Evolutionary conservation across 371 early-diverging fungal species (phyloP).

Genomic region (Rhizomucor pusillus): DNA sequence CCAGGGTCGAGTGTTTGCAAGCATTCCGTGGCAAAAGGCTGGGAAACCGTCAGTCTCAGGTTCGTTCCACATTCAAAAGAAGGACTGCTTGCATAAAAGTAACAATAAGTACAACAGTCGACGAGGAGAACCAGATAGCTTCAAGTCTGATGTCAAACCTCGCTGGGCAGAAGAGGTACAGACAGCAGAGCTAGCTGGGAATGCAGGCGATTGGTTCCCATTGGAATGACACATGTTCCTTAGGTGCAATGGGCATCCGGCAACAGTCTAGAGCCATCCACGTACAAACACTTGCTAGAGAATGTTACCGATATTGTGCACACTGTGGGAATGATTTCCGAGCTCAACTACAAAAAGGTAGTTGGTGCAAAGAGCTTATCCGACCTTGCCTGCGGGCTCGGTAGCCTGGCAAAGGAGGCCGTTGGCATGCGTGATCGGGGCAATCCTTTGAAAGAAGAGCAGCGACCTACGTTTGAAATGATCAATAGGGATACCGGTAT

Average conservation of each 20-base stretch:
- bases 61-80: conserved; percentile 16
- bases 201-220: too few species aligned
- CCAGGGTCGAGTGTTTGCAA: conserved; percentile 62
- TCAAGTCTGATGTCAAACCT: conserved; percentile 25
- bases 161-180: conserved; percentile 45
- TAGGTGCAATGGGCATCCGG: conserved; percentile 66
- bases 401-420: conserved; percentile 19
- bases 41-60: conserved; percentile 77
- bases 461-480: conserved; percentile 51
- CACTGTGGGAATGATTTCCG: conserved; percentile 70
- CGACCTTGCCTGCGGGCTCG: conserved; percentile 28
- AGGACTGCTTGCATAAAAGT: background rate
- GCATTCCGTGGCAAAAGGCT: conserved; percentile 61
- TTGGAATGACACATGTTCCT: background rate
- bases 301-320: conserved; percentile 71
- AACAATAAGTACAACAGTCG: conserved; percentile 32
- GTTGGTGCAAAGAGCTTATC: conserved; percentile 47
- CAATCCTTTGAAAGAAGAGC: conserved; percentile 38
- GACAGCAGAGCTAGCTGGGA: background rate
- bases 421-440: conserved; percentile 40
- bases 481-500: conserved; percentile 77
- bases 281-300: conserved; percentile 49
- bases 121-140: conserved; percentile 43
- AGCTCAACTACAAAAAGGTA: conserved; percentile 66
- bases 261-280: conserved; percentile 62